Evolutionary conservation across 257 asterid species (phyloP).

Genomic region (Perilla frutescens): DNA sequence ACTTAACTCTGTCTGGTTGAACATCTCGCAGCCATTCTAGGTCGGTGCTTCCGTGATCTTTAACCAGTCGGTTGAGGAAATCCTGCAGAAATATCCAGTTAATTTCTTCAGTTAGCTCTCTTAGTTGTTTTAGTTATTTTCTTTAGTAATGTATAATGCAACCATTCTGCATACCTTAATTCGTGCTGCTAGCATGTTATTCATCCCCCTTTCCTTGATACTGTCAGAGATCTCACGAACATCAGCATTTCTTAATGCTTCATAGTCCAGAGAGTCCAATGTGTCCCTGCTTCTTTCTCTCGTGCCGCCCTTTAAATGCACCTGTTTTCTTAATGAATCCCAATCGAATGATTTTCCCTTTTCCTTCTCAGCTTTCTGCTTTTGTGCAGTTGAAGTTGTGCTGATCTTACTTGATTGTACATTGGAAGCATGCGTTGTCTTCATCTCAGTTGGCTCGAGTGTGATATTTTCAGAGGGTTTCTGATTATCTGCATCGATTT

Average conservation of each 20-base stretch:
- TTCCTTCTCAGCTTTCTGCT: slow-evolving; percentile 56
- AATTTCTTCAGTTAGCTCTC: slow-evolving; percentile 22
- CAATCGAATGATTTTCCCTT: slow-evolving; percentile 54
- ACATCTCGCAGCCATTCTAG: slow-evolving; percentile 88
- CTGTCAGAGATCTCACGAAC: slow-evolving; percentile 56
- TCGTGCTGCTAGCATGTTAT: slow-evolving; percentile 71
- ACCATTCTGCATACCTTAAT: slow-evolving; percentile 61
- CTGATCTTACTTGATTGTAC: slow-evolving; percentile 34
- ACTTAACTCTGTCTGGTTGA: slow-evolving; percentile 76
- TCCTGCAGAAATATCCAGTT: slow-evolving; percentile 60
- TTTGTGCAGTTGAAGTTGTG: slow-evolving; percentile 49
- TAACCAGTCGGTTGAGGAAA: slow-evolving; percentile 70
- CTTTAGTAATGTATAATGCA: neutral
- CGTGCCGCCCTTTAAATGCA: slow-evolving; percentile 40
- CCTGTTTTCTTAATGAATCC: slow-evolving; percentile 72
- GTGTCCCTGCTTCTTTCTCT: slow-evolving; percentile 56
- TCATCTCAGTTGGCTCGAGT: slow-evolving; percentile 28
- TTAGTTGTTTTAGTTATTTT: slow-evolving; percentile 5
- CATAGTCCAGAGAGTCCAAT: slow-evolving; percentile 83
- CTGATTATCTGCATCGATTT: slow-evolving; percentile 34
- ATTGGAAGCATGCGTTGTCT: slow-evolving; percentile 29
- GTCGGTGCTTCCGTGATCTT: slow-evolving; percentile 74
- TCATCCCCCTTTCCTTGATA: slow-evolving; percentile 73
- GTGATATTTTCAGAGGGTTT: slow-evolving; percentile 33
- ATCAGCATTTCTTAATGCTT: slow-evolving; percentile 58